A percentile compares a stretch with the other conserved stretches of the same genome.
These are phyloP conservation scores for Acorus calamus DNA, from an alignment of 106 monocot genomes.

Conservation along the genomic window DNA sequence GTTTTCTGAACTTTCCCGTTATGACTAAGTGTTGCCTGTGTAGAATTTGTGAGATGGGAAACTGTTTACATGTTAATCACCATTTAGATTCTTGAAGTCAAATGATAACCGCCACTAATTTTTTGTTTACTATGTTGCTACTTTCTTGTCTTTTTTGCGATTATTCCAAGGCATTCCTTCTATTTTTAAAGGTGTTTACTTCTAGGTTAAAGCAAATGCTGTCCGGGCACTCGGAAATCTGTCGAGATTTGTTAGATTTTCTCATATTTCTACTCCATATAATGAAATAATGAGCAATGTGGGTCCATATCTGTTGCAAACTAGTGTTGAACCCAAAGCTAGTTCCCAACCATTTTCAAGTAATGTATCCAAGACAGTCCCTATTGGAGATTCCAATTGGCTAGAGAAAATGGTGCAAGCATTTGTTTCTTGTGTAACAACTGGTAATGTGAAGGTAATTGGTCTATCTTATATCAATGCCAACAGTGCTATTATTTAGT, in stretches of 20 bases:
- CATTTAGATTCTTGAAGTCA: too few relatives aligned
- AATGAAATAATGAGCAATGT: constrained; percentile 5
- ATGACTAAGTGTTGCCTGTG: too few relatives aligned
- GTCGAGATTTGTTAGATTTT: constrained; percentile 76
- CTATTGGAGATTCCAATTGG: constrained; percentile 37
- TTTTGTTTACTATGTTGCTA: neutral
- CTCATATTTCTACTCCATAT: constrained; percentile 15
- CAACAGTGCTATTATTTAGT: too few relatives aligned
- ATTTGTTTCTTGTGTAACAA: constrained; percentile 98
- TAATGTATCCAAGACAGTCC: constrained; percentile 4
- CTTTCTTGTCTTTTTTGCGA: neutral
- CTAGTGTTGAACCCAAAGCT: neutral
- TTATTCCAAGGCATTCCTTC: neutral
- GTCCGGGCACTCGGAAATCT: constrained; percentile 96
- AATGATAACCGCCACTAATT: too few relatives aligned
- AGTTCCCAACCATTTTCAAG: constrained; percentile 1
- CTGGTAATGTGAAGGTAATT: constrained; percentile 96
- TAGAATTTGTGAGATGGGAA: too few relatives aligned
- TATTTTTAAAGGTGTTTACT: neutral
- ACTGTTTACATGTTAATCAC: too few relatives aligned
- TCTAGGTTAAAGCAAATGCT: constrained; percentile 88
- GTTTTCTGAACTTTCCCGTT: too few relatives aligned
- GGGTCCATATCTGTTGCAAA: neutral
- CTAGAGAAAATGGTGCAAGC: constrained; percentile 93
- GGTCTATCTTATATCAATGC: neutral